Percentiles rank a stretch among this genome's conserved stretches.
Evolutionary conservation across 140 eudicot genomes (phyloP).

Genomic region (Anethum foeniculum): DNA sequence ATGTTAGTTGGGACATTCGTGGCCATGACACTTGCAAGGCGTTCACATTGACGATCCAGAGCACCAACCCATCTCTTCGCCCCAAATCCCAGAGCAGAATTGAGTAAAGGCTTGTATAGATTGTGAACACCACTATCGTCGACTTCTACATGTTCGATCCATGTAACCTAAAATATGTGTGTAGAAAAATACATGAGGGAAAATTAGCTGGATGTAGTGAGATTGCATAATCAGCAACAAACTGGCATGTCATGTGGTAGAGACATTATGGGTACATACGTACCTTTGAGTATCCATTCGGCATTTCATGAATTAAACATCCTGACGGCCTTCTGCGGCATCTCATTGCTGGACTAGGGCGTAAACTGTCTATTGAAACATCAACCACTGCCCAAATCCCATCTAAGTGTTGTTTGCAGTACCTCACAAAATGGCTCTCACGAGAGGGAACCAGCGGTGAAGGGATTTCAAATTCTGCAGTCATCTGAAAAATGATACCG

Average conservation of each 20-base stretch:
- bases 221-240: not conserved
- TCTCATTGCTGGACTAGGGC: constrained; percentile 41
- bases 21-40: constrained; percentile 55
- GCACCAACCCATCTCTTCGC: constrained; percentile 51
- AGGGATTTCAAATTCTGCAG: constrained; percentile 83
- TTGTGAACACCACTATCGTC: constrained; percentile 68
- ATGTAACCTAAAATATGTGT: constrained; percentile 44
- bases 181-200: not conserved
- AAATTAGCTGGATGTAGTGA: not conserved
- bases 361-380: constrained; percentile 68
- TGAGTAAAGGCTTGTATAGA: constrained; percentile 58
- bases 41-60: constrained; percentile 53
- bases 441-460: constrained; percentile 87
- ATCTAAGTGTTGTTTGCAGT: constrained; percentile 65
- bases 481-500: constrained; percentile 42
- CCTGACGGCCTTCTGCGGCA: constrained; percentile 91
- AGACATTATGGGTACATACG: not conserved
- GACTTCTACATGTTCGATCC: constrained; percentile 84
- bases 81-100: constrained; percentile 47
- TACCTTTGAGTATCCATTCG: constrained; percentile 89
- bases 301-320: constrained; percentile 77
- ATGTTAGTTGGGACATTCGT: constrained; percentile 20
- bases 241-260: not conserved
- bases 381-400: constrained; percentile 92
- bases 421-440: constrained; percentile 72